Base-by-base conservation (phyloP, 176 grass and related monocot species). In the Avena sativa region DNA sequence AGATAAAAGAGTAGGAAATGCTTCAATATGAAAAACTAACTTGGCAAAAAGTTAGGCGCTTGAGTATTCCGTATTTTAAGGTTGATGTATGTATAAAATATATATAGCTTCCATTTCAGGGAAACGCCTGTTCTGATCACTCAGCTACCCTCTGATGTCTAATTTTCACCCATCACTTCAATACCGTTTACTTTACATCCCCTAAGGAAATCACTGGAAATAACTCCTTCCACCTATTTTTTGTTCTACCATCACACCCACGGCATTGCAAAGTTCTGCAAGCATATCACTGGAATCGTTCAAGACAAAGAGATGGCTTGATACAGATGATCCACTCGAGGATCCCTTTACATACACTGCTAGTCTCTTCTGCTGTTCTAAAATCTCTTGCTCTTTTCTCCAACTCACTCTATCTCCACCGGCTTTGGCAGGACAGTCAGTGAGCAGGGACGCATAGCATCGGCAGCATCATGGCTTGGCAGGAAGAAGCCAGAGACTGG, bases 71-170 rank as follows among this genome's bases (percentile, higher is more conserved):
- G 34, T 63, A 64, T 21, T 73, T 87, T 40, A 62, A 62, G 16
- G 52, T 19, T 59, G 12, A 30, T 36, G 15, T 16, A 30, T 36
- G 15, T 16, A 4, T 44, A 90, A 40, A 62, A 71, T 53, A 71
- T 57, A 21, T 23, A 67, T 12, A 67, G 23, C 36, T 81, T 76
- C 36, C 25, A 81, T 71, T 50, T 72, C 47, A 78, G 49, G 72
- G 14, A 32, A 76, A 76, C 50, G 2, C 14, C 48, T 23, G 4
- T 55, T 76, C 14, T 76, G 49, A 15, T 76, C 49, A 25, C 73
- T 55, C 1, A 9, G 49, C 72, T 76, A 26, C 28, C 28, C 73
- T 76, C 48, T 30, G 32, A 28, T 9, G 65, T 69, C 65, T 38
- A 69, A 28, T 19, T 67, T 64, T 69, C 30, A 69, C 15, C 14